Conservation (phyloP, 176 grass and related monocot species). For the Sorghum bicolor region DNA sequence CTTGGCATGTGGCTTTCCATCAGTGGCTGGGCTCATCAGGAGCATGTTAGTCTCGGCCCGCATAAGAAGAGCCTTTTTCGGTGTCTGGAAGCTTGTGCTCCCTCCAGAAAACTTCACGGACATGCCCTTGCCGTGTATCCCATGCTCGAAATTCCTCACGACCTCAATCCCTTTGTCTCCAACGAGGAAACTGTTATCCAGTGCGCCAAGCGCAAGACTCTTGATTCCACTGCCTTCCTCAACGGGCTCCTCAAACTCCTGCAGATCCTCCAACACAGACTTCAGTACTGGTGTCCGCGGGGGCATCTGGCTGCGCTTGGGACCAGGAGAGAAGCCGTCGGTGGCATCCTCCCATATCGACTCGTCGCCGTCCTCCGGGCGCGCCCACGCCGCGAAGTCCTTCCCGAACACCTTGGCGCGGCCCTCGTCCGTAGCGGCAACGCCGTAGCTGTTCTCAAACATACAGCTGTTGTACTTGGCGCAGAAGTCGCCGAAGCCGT, state of each 20-base stretch:
- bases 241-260: slow-evolving; percentile 77
- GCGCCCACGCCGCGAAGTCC: slow-evolving; percentile 87
- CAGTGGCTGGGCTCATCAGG: slow-evolving; percentile 89
- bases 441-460: slow-evolving; percentile 84
- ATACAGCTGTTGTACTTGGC: slow-evolving; percentile 70
- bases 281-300: slow-evolving; percentile 23
- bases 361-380: slow-evolving; percentile 70
- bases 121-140: slow-evolving; percentile 80
- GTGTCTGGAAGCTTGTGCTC: slow-evolving; percentile 46
- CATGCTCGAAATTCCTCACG: slow-evolving; percentile 76
- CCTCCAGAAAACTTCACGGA: slow-evolving; percentile 66
- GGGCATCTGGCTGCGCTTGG: slow-evolving; percentile 28
- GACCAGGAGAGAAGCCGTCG: slow-evolving; percentile 40
- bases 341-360: slow-evolving; percentile 81
- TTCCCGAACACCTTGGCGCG: slow-evolving; percentile 89
- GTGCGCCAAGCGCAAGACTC: slow-evolving; percentile 68
- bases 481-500: slow-evolving; percentile 63
- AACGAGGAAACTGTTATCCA: slow-evolving; percentile 81
- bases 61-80: slow-evolving; percentile 91
- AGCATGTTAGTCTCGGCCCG: slow-evolving; percentile 90
- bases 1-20: slow-evolving; percentile 73
- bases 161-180: slow-evolving; percentile 61
- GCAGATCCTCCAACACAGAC: slow-evolving; percentile 71
- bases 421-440: slow-evolving; percentile 66
- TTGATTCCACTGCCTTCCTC: slow-evolving; percentile 59